Base-by-base conservation (phyloP, 2,329 filamentous ascomycete genomes). In the Alternaria dauci region DNA sequence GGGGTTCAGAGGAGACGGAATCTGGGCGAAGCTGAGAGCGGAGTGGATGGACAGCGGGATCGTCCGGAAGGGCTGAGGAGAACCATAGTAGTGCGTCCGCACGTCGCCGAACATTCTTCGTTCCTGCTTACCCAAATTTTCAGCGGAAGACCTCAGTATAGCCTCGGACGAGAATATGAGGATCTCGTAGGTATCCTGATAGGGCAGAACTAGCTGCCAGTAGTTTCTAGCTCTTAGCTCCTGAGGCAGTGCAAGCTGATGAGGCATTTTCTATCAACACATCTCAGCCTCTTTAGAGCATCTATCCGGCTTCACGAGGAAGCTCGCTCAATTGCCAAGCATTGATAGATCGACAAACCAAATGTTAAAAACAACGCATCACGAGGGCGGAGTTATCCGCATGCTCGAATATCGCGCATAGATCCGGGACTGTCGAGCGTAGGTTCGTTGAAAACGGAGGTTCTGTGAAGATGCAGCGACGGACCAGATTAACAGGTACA, bases 11-110 rank as follows among this genome's bases (percentile, higher is more conserved):
- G 61, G 58, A 1, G 30, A 64, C 30, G 38, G 39, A 2, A 23
- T 58, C 3, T 72, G 68, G 67, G 53, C 39, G 6, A 39, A n/a
- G 23, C 20, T 67, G 5, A 59, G 57, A 32, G 52, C 54, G 3
- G 62, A 64, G 14, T 72, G 70, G 70, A 63, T 66, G 61, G 34
- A 65, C 7, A 63, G 58, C 32, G 61, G 62, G 25, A 41, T 65
- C 8, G 30, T 58, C 16, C 47, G 61, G 11, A 56, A 38, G 23
- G 26, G 32, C 3, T 66, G 42, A 55, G 55, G 41, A 36, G 30
- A 23, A 36, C 0, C 20, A 50, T 30, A 2, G 8, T 34, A 34
- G 3, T 6, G 8, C 14, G 20, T 36, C 20, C 25, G 46, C 18
- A 25, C 6, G 4, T 48, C 30, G 30, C 46, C 30, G 20, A 34